These are phyloP conservation scores for Stygiomarasmius scandens DNA, from an alignment of 1,284 basidiomycete species.

Conservation along the genomic window DNA sequence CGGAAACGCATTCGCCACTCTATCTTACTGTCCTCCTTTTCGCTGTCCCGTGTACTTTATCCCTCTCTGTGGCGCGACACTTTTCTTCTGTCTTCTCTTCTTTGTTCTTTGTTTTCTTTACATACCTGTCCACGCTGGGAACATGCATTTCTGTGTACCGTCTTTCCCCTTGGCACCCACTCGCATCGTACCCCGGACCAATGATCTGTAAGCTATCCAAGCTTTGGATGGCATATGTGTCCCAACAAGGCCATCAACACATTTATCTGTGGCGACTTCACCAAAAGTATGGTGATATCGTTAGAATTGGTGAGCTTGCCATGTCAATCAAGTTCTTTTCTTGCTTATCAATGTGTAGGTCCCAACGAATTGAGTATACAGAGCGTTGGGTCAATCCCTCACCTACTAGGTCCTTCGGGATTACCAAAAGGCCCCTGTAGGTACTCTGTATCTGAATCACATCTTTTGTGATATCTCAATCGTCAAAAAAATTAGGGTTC, in stretches of 20 bases:
- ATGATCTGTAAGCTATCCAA: conserved; percentile 24
- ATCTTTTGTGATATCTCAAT: neutral
- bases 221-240: conserved; percentile 18
- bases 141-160: conserved; percentile 21
- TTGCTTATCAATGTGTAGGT: conserved; percentile 18
- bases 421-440: conserved; percentile 28
- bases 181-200: conserved; percentile 27
- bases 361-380: conserved; percentile 31
- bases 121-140: neutral
- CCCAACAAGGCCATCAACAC: conserved; percentile 22
- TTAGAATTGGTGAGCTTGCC: conserved; percentile 22
- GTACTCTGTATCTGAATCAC: conserved; percentile 5
- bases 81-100: neutral
- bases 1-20: conserved; percentile 6
- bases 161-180: conserved; percentile 27
- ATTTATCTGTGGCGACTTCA: conserved; percentile 21
- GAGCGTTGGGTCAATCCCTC: conserved; percentile 18
- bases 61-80: neutral
- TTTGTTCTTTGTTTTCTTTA: conserved; percentile 9
- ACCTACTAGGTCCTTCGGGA: conserved; percentile 23
- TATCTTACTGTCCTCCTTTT: neutral
- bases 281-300: conserved; percentile 25
- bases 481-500: conserved; percentile 19
- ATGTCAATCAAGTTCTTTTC: neutral
- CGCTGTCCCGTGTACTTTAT: neutral